Base-by-base conservation (phyloP, 495 filamentous ascomycete genomes). In the Peziza echinospora region DNA sequence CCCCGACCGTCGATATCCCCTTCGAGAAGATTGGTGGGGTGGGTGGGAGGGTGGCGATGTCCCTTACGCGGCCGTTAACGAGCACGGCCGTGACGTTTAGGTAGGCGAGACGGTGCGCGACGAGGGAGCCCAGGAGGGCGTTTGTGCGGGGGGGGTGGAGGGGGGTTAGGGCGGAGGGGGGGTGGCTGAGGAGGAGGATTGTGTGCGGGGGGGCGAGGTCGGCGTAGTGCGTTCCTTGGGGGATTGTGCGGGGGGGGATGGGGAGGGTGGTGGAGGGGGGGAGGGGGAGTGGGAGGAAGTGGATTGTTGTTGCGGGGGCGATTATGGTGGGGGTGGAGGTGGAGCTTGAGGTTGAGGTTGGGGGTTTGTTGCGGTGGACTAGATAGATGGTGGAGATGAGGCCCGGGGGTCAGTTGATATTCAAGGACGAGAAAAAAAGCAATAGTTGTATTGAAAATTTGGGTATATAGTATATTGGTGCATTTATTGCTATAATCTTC, bases 111-210 rank as follows among this genome's bases (percentile, higher is more conserved):
- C 77, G 61, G 10, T 66, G 62, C 1, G 75, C 78, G 66, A 81
- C 77, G 47, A 82, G 78, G 2, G 76, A 77, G 24, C 78, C 78
- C 0, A 79, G 61, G 7, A 62, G 75, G n/a, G 73, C 82, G 49
- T 3, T 3, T 3, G 30, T 37, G 30, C 30, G 13, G 30, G 30
- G 19, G 30, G 3, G 30, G 3, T 13, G 6, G 30, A 17, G 30
- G 6, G 19, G 19, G 30, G 30, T 37, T 1, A 37, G 19, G 30
- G 13, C 13, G 30, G 30, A 17, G 30, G 19, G 30, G 13, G 30
- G 30, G 30, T 37, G 30, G 2, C 13, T 11, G 3, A 37, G 30
- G 30, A 13, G 30, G 30, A 17, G 30, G 1, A 17, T 13, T 7
- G 30, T 13, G 30, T 13, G 30, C 13, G 30, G 13, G 30, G 6